A percentile compares a stretch with the other conserved stretches of the same genome.
These are phyloP conservation scores for Oligophagozyma castellii DNA, from an alignment of 1,139 yeast genomes.

Conservation along the genomic window DNA sequence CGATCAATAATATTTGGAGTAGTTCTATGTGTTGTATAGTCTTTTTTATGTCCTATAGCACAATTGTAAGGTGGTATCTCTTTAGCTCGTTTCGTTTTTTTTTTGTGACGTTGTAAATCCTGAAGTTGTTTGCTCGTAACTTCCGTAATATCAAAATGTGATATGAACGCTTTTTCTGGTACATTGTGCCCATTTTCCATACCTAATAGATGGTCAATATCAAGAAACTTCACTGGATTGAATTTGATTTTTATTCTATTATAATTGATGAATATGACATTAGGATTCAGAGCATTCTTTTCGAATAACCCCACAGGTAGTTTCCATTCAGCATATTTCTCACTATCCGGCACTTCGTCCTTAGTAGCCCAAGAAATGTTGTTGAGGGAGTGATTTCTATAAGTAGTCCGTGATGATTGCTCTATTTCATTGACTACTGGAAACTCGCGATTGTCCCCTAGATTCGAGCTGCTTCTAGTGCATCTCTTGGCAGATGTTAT, in stretches of 20 bases:
- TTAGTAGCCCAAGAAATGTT: no score
- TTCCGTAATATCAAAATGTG: conserved; percentile 1
- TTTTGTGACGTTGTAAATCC: neutral
- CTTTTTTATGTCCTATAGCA: conserved; percentile 15
- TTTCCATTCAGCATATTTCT: neutral
- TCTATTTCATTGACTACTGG: neutral
- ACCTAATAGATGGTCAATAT: conserved; percentile 12
- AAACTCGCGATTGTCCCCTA: neutral
- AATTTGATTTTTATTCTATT: conserved; percentile 13
- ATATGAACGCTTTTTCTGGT: conserved; percentile 2
- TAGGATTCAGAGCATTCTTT: conserved; percentile 6
- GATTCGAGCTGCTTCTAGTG: no score
- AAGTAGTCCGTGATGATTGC: neutral
- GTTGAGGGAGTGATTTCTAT: neutral
- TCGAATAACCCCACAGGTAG: neutral
- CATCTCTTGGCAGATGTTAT: neutral
- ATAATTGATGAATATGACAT: conserved; percentile 8
- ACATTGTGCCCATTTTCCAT: conserved; percentile 3
- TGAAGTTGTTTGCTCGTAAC: conserved; percentile 5
- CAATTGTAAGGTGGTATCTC: conserved; percentile 15
- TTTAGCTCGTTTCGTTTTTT: conserved; percentile 1
- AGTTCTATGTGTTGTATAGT: conserved; percentile 14
- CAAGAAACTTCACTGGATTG: conserved; percentile 13
- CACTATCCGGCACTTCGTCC: neutral
- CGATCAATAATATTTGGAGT: conserved; percentile 16